A percentile compares a stretch with the other conserved stretches of the same genome.
These are phyloP conservation scores for Backusella mclennaniae DNA, from an alignment of 192 early-diverging fungal species.

Conservation along the genomic window DNA sequence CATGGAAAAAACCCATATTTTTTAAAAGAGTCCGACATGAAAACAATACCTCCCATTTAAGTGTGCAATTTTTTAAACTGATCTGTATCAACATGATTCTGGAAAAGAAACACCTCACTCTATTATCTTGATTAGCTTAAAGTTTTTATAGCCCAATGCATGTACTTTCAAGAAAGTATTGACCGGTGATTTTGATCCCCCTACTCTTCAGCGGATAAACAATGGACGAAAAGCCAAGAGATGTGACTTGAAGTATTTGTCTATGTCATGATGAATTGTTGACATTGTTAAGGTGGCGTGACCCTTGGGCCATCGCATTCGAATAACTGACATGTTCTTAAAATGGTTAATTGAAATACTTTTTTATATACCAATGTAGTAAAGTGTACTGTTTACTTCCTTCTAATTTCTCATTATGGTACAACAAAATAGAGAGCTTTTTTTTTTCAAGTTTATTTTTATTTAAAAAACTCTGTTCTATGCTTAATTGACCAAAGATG, in stretches of 20 bases:
- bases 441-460: neutral
- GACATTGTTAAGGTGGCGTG: neutral
- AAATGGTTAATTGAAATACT: neutral
- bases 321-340: neutral
- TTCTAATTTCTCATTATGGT: too few species aligned
- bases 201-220: neutral
- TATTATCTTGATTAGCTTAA: too few species aligned
- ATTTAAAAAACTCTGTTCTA: neutral
- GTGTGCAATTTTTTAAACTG: too few species aligned
- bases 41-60: too few species aligned
- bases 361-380: neutral
- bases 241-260: neutral
- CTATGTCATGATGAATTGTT: neutral
- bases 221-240: neutral
- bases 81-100: too few species aligned
- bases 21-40: too few species aligned
- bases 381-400: neutral
- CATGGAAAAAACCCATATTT: too few species aligned
- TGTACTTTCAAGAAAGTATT: neutral
- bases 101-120: too few species aligned
- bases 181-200: neutral
- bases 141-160: too few species aligned
- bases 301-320: neutral
- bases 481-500: neutral
- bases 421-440: neutral